phyloP scores from a whole-genome alignment of 306 rosid genomes.

The Acacia acuminata region DNA sequence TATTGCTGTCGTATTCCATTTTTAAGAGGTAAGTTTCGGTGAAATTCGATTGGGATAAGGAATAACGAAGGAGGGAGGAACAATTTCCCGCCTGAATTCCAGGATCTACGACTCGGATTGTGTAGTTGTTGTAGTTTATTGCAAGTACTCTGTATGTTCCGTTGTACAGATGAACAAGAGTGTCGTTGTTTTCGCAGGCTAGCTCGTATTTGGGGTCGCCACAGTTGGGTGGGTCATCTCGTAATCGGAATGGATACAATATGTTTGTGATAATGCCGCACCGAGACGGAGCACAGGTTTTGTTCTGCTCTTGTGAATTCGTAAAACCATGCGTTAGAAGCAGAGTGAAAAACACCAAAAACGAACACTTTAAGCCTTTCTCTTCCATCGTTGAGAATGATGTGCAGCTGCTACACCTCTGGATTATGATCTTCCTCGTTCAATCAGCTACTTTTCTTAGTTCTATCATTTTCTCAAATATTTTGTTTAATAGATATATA shows the following conservation, averaged over 20 bases:
- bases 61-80: constrained; percentile 29
- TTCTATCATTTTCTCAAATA: background rate
- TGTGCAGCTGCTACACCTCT: background rate
- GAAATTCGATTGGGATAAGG: background rate
- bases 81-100: background rate
- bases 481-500: background rate
- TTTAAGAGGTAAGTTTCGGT: background rate
- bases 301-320: background rate
- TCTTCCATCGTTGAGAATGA: background rate
- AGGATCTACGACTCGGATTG: constrained; percentile 31
- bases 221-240: background rate
- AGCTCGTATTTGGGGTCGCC: background rate
- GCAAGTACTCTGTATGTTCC: constrained; percentile 23
- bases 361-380: background rate
- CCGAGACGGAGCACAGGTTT: background rate
- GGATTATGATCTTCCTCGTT: background rate
- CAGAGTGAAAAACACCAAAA: background rate
- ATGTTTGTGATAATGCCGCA: background rate
- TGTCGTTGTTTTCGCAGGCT: constrained; percentile 30
- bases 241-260: background rate
- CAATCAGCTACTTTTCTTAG: background rate
- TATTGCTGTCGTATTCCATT: background rate
- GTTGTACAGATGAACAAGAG: background rate
- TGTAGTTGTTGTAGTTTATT: constrained; percentile 39
- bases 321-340: background rate